A percentile compares a stretch with the other conserved stretches of the same genome.
Evolutionary conservation across 73 alveolate genomes (phyloP).

Genomic region (Tetrahymena borealis): DNA sequence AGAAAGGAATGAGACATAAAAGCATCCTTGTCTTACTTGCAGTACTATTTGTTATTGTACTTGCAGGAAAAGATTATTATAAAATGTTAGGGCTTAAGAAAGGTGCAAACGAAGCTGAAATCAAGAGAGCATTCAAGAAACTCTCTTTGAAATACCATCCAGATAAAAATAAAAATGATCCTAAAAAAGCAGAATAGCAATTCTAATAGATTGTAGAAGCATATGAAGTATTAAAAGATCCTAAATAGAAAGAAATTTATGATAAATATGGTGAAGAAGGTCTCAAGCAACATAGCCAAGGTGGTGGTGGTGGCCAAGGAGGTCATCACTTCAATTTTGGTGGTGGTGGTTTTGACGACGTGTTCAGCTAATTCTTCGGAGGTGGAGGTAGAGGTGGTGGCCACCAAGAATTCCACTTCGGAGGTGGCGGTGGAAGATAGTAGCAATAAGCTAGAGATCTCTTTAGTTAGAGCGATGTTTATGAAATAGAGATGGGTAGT

Average conservation of each 20-base stretch:
- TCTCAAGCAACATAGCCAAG: conserved; percentile 28
- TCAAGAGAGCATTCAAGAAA: conserved; percentile 53
- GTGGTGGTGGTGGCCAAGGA: conserved; percentile 43
- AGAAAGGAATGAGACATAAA: neutral
- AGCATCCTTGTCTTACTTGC: neutral
- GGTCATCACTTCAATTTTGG: conserved; percentile 57
- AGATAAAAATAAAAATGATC: conserved; percentile 44
- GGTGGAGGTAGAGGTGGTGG: conserved; percentile 76
- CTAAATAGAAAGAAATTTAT: conserved; percentile 71
- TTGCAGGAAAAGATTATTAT: conserved; percentile 54
- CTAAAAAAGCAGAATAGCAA: conserved; percentile 65
- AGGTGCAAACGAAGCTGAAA: conserved; percentile 47
- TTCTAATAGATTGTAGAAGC: conserved; percentile 84
- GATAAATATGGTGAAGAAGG: conserved; percentile 86
- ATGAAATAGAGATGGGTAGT: conserved; percentile 70
- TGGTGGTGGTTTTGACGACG: conserved; percentile 77
- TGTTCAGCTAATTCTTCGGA: conserved; percentile 89
- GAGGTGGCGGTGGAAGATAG: conserved; percentile 43
- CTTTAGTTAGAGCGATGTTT: conserved; percentile 82
- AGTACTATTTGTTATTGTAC: neutral
- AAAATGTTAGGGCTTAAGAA: conserved; percentile 51
- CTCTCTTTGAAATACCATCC: conserved; percentile 77
- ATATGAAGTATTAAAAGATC: conserved; percentile 75
- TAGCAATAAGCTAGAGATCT: conserved; percentile 69
- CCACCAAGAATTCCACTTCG: conserved; percentile 45